Evolutionary conservation across 495 filamentous ascomycete species (phyloP).

Genomic region (Aspergillus olivimuriae): DNA sequence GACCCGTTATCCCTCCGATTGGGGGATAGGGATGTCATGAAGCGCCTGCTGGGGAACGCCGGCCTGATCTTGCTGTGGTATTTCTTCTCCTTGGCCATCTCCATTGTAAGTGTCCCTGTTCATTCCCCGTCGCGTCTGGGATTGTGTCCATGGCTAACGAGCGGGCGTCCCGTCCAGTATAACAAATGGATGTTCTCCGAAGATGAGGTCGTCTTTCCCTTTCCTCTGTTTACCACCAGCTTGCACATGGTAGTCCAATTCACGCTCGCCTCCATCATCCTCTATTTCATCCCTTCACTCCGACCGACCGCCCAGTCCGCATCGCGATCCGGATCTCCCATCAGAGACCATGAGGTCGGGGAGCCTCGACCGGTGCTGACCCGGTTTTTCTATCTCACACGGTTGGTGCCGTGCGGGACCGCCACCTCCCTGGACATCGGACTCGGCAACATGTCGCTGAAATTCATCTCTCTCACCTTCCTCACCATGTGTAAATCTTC

Average conservation of each 20-base stretch:
- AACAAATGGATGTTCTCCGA: slow-evolving; percentile 99
- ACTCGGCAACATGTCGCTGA: slow-evolving; percentile 89
- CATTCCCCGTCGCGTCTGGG: neutral
- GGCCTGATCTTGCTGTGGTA: slow-evolving; percentile 86
- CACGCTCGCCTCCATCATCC: slow-evolving; percentile 66
- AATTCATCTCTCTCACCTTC: slow-evolving; percentile 94
- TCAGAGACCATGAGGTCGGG: slow-evolving; percentile 19
- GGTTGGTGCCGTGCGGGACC: slow-evolving; percentile 86
- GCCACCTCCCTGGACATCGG: slow-evolving; percentile 97
- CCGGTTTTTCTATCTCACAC: slow-evolving; percentile 81
- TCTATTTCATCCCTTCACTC: slow-evolving; percentile 77
- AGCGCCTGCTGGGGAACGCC: slow-evolving; percentile 61
- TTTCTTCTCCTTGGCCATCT: slow-evolving; percentile 88
- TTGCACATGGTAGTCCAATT: slow-evolving; percentile 98
- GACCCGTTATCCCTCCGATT: slow-evolving; percentile 24
- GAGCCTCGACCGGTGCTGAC: slow-evolving; percentile 73
- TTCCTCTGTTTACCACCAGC: slow-evolving; percentile 92
- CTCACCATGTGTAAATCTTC: slow-evolving; percentile 99
- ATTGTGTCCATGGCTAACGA: neutral
- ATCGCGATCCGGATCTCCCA: slow-evolving; percentile 44
- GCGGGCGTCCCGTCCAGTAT: slow-evolving; percentile 51
- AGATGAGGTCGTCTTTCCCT: slow-evolving; percentile 80
- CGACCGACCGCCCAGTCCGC: slow-evolving; percentile 55
- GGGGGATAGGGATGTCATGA: slow-evolving; percentile 63
- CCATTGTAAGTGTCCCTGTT: slow-evolving; percentile 59